Evolutionary conservation across 805 yeast genomes (phyloP).

Genomic region (Sugiyamaella marilandica): DNA sequence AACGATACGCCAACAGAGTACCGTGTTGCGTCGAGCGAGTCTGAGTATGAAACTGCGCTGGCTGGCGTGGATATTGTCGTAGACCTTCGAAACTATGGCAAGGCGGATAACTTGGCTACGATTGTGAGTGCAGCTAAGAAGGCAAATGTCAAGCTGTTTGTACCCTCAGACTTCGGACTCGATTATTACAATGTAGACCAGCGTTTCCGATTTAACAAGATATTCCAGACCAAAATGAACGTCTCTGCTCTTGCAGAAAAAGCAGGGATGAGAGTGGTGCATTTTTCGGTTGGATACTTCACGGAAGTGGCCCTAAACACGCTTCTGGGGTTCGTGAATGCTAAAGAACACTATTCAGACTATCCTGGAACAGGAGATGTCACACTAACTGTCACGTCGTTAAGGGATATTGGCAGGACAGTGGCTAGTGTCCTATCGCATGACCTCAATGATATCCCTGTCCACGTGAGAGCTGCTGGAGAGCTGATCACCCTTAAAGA

Average conservation of each 20-base stretch:
- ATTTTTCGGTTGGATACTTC: conserved; percentile 23
- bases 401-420: conserved; percentile 24
- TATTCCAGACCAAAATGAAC: background rate
- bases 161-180: conserved; percentile 59
- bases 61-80: conserved; percentile 49
- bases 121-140: conserved; percentile 30
- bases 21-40: background rate
- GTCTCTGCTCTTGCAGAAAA: conserved; percentile 17
- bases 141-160: conserved; percentile 45
- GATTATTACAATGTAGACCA: conserved; percentile 27
- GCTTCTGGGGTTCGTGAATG: background rate
- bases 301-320: conserved; percentile 13
- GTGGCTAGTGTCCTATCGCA: conserved; percentile 23
- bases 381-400: conserved; percentile 19
- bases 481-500: conserved; percentile 17
- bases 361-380: conserved; percentile 9
- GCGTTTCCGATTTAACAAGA: conserved; percentile 2
- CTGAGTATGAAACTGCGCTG: conserved; percentile 29
- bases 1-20: background rate
- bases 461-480: conserved; percentile 18
- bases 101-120: conserved; percentile 29
- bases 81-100: conserved; percentile 34
- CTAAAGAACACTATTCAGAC: background rate
- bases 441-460: conserved; percentile 21
- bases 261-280: conserved; percentile 26